Conservation (phyloP, 306 rosid species). For the Cicer judaicum region DNA sequence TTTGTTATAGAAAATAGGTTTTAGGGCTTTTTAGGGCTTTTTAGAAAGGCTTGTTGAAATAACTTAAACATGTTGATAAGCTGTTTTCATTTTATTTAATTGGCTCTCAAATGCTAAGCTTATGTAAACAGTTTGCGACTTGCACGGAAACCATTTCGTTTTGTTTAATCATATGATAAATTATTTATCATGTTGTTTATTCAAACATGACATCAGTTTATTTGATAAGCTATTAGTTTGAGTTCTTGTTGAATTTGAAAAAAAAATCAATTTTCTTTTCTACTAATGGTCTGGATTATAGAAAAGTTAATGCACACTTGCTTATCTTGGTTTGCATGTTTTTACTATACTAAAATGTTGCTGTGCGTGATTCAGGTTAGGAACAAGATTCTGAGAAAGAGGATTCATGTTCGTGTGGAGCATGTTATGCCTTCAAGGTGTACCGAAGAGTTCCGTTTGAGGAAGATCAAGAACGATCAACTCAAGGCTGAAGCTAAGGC, state of each 20-base stretch:
- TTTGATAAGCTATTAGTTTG: neutral
- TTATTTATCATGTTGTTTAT: no score
- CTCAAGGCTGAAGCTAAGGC: slow-evolving; percentile 87
- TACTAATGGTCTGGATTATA: no score
- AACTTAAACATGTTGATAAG: no score
- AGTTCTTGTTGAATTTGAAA: neutral
- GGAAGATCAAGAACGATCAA: slow-evolving; percentile 77
- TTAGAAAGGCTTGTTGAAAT: no score
- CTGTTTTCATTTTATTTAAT: no score
- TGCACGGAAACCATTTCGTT: no score
- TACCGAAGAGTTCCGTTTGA: slow-evolving; percentile 70
- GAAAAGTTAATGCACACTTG: neutral
- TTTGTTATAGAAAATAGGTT: no score
- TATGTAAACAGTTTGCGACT: no score
- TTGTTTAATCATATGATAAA: no score
- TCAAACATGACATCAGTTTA: no score
- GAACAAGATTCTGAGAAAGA: slow-evolving; percentile 74
- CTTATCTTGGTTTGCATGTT: neutral
- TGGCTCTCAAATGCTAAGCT: no score
- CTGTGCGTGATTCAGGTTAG: slow-evolving; percentile 60
- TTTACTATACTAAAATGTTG: neutral
- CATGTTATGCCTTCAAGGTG: slow-evolving; percentile 90
- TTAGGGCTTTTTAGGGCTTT: no score
- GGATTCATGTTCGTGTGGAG: slow-evolving; percentile 94
- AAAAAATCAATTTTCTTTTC: neutral